Percentiles rank a stretch among this genome's conserved stretches.
phyloP scores from a whole-genome alignment of 306 rosid species.

The Prinsepia uniflora region DNA sequence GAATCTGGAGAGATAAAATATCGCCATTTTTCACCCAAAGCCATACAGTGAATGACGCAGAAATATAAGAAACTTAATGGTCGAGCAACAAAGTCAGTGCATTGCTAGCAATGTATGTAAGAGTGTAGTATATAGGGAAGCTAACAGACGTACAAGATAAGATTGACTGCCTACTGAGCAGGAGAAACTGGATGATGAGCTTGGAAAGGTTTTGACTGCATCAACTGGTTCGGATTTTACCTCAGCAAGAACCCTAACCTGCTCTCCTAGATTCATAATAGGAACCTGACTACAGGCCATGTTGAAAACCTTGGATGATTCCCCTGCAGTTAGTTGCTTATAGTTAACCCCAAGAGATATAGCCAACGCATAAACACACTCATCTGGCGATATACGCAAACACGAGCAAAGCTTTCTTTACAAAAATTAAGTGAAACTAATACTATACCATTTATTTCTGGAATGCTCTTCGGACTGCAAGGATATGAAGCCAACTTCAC shows the following conservation, averaged over 20 bases:
- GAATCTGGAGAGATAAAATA: not conserved
- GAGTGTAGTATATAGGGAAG: slow-evolving; percentile 1
- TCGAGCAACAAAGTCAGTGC: too few species aligned
- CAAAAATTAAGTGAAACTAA: slow-evolving; percentile 4
- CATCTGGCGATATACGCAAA: not conserved
- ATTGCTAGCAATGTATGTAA: slow-evolving; percentile 1
- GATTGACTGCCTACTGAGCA: slow-evolving; percentile 25
- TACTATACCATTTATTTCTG: slow-evolving; percentile 25
- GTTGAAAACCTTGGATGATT: slow-evolving; percentile 13
- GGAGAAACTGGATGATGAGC: slow-evolving; percentile 23
- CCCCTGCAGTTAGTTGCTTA: slow-evolving; percentile 32
- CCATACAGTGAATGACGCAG: not conserved
- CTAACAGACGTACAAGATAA: slow-evolving; percentile 37
- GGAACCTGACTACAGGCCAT: slow-evolving; percentile 20
- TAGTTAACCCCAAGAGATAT: slow-evolving; percentile 1
- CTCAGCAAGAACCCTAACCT: not conserved
- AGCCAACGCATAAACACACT: not conserved
- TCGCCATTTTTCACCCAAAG: not conserved
- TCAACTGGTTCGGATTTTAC: slow-evolving; percentile 21
- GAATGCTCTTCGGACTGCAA: slow-evolving; percentile 23
- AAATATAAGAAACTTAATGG: not conserved
- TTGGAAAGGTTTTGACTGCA: slow-evolving; percentile 11
- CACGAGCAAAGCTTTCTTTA: slow-evolving; percentile 4
- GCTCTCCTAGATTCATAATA: slow-evolving; percentile 12
- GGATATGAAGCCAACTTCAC: slow-evolving; percentile 22